Conservation (phyloP, 2,329 filamentous ascomycete species). For the Myriosclerotinia duriaeana region DNA sequence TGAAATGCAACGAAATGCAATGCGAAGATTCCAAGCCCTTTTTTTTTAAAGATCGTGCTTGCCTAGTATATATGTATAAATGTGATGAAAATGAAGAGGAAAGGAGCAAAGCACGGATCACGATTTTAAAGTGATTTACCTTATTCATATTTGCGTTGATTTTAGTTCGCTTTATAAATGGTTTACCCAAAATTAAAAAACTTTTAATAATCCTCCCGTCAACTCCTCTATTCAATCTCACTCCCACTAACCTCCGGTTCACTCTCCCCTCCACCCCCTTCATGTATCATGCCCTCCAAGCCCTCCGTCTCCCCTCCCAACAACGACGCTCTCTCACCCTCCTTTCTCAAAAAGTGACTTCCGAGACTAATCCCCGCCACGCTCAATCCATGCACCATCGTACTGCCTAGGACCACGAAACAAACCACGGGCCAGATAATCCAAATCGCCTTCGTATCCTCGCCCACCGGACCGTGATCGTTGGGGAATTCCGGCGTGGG, state of each 20-base stretch:
- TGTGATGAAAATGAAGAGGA: too few relatives aligned
- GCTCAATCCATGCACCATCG: conserved; percentile 54
- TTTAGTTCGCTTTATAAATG: background rate
- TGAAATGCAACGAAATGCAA: too few relatives aligned
- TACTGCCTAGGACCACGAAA: conserved; percentile 54
- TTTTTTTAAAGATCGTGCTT: too few relatives aligned
- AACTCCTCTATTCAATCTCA: conserved; percentile 22
- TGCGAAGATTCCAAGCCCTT: too few relatives aligned
- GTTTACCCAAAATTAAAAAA: background rate
- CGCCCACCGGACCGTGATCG: conserved; percentile 36
- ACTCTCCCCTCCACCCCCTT: conserved; percentile 40
- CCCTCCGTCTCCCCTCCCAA: conserved; percentile 52
- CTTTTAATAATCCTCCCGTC: background rate
- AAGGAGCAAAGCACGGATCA: too few relatives aligned
- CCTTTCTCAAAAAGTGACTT: conserved; percentile 48
- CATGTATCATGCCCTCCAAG: conserved; percentile 51
- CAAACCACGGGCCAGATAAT: conserved; percentile 55
- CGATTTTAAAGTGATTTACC: background rate
- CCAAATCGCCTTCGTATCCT: conserved; percentile 44
- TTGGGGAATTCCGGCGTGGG: conserved; percentile 43
- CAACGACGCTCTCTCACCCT: conserved; percentile 50
- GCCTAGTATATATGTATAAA: too few relatives aligned
- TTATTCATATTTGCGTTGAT: background rate
- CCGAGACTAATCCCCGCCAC: conserved; percentile 51
- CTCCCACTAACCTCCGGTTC: conserved; percentile 39